phyloP scores from a whole-genome alignment of 805 yeast species.

The Candida peoriensis region DNA sequence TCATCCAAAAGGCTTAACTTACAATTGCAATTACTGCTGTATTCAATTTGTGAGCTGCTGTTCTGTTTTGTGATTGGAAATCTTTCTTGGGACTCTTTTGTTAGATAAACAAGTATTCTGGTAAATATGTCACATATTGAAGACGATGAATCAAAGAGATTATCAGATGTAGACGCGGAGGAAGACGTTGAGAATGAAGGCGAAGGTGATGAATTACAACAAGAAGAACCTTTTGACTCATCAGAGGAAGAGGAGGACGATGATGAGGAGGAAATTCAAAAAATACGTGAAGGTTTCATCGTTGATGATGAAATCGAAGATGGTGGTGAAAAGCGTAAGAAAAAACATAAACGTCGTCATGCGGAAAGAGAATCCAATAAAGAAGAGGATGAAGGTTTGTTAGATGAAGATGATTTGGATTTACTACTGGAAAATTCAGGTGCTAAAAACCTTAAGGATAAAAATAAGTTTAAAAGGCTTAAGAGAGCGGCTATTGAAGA shows the following conservation, averaged over 20 bases:
- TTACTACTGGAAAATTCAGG: conserved; percentile 89
- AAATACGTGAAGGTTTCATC: conserved; percentile 86
- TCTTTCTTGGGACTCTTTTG: too few relatives aligned
- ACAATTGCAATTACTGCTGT: too few relatives aligned
- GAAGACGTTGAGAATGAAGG: conserved; percentile 23
- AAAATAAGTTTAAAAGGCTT: conserved; percentile 61
- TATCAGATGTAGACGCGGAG: conserved; percentile 24
- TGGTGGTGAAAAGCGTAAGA: conserved; percentile 37
- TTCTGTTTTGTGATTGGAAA: too few relatives aligned
- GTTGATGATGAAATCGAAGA: conserved; percentile 88
- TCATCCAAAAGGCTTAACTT: too few relatives aligned
- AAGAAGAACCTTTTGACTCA: conserved; percentile 47
- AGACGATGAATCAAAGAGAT: conserved; percentile 15
- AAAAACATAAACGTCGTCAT: conserved; percentile 31
- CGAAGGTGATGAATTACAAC: conserved; percentile 38
- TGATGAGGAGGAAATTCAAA: conserved; percentile 83
- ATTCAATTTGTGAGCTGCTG: too few relatives aligned
- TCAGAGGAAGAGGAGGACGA: conserved; percentile 90
- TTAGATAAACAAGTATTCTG: too few relatives aligned
- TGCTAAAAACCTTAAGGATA: conserved; percentile 29
- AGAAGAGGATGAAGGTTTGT: conserved; percentile 56
- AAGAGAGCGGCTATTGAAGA: conserved; percentile 59
- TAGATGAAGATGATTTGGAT: conserved; percentile 95
- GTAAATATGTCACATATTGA: conserved; percentile 19
- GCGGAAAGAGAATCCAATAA: conserved; percentile 39